Evolutionary conservation across 176 grass and related monocot species (phyloP).

Genomic region (Triticum dicoccoides): DNA sequence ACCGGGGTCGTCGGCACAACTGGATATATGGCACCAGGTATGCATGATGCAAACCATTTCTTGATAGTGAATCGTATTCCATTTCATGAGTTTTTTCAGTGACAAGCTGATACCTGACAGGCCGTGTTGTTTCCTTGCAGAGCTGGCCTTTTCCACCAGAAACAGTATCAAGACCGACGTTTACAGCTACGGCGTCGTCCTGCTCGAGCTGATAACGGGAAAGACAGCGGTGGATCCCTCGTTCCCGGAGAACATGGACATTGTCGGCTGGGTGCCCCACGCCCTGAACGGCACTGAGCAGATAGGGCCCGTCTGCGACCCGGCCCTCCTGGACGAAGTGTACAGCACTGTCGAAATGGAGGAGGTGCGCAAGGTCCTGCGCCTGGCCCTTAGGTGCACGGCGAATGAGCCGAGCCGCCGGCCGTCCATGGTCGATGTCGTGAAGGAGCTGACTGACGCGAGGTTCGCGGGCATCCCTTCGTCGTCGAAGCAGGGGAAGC

Average conservation of each 20-base stretch:
- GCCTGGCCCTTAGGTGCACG: conserved; percentile 49
- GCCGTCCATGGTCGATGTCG: conserved; percentile 57
- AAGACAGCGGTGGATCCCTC: conserved; percentile 53
- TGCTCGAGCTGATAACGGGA: conserved; percentile 75
- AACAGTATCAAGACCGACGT: conserved; percentile 54
- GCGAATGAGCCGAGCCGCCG: conserved; percentile 33
- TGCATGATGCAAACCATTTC: background rate
- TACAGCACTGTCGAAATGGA: conserved; percentile 47
- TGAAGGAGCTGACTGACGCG: conserved; percentile 48
- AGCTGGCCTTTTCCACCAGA: conserved; percentile 65
- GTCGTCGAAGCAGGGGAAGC: background rate
- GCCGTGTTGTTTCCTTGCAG: conserved; percentile 11
- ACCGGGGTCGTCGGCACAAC: conserved; percentile 65
- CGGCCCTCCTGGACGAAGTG: conserved; percentile 45
- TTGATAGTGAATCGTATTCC: background rate
- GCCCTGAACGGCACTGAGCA: conserved; percentile 22
- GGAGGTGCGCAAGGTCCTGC: conserved; percentile 47
- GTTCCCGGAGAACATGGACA: conserved; percentile 42
- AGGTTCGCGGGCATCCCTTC: background rate
- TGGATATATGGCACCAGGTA: conserved; percentile 90
- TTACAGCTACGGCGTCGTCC: conserved; percentile 82
- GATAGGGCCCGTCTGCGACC: conserved; percentile 50
- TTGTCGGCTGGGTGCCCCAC: conserved; percentile 54
- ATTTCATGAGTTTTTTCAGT: background rate
- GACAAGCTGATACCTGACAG: background rate